Evolutionary conservation across 306 rosid genomes (phyloP).

Genomic region (Pueraria montana): DNA sequence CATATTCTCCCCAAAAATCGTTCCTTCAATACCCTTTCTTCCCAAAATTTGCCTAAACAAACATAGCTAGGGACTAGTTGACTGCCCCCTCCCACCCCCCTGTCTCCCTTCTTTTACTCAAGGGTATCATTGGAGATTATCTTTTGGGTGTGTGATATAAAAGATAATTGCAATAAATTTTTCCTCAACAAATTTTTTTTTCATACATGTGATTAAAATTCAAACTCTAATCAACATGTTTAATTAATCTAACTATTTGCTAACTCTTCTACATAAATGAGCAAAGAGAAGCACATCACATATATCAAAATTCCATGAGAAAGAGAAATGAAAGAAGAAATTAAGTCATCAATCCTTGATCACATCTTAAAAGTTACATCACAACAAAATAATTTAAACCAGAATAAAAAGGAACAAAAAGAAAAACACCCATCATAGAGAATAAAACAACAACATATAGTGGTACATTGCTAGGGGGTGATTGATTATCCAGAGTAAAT

Average conservation of each 20-base stretch:
- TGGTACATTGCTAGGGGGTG: neutral
- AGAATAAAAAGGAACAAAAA: neutral
- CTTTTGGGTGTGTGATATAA: too few species aligned
- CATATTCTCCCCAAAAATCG: neutral
- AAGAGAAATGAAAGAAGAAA: conserved; percentile 13
- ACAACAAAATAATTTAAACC: conserved; percentile 31
- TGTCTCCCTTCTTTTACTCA: too few species aligned
- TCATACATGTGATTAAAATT: too few species aligned
- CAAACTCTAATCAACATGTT: too few species aligned
- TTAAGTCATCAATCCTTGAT: neutral
- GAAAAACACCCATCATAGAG: neutral
- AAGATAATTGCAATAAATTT: too few species aligned
- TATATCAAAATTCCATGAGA: neutral
- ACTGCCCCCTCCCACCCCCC: too few species aligned
- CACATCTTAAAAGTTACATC: neutral
- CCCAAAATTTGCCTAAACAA: neutral
- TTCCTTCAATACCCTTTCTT: neutral
- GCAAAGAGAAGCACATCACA: neutral
- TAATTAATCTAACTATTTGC: too few species aligned
- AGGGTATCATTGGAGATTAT: too few species aligned
- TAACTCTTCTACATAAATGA: neutral
- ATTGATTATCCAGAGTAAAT: conserved; percentile 58
- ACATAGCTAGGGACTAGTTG: too few species aligned
- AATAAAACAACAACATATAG: neutral
- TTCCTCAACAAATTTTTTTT: too few species aligned